Percentiles rank a stretch among this genome's conserved stretches.
phyloP scores from a whole-genome alignment of 1,284 basidiomycete species.

The Taiwanofungus camphoratus region DNA sequence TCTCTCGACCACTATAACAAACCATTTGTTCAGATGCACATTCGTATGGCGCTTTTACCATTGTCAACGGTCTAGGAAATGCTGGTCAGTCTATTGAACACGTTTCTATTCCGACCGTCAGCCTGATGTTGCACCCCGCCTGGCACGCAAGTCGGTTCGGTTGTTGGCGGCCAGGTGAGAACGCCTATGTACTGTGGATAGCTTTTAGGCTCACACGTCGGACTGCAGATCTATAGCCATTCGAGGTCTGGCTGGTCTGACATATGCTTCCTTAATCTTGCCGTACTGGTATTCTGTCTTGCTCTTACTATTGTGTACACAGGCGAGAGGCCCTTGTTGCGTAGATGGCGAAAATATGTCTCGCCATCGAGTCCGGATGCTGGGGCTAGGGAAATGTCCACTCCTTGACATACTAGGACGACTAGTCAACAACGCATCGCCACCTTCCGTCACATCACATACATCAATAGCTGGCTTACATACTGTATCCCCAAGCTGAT shows the following conservation, averaged over 20 bases:
- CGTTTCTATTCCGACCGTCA: neutral
- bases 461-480: no score
- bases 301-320: neutral
- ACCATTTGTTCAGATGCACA: conserved; percentile 1
- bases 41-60: conserved; percentile 23
- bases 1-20: neutral
- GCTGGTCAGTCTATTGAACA: conserved; percentile 10
- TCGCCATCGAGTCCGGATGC: no score
- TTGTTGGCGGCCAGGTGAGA: conserved; percentile 3
- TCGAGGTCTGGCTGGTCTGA: neutral
- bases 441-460: no score
- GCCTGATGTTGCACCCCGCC: neutral
- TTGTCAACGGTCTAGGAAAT: conserved; percentile 21
- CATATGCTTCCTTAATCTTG: neutral
- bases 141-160: neutral
- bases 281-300: neutral
- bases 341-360: conserved; percentile 20
- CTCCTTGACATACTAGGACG: no score
- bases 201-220: neutral
- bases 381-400: no score
- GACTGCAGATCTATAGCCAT: neutral
- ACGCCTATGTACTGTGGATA: neutral
- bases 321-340: neutral
- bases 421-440: no score
- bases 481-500: no score